Evolutionary conservation across 805 yeast genomes (phyloP).

Genomic region (Candida adriatica): DNA sequence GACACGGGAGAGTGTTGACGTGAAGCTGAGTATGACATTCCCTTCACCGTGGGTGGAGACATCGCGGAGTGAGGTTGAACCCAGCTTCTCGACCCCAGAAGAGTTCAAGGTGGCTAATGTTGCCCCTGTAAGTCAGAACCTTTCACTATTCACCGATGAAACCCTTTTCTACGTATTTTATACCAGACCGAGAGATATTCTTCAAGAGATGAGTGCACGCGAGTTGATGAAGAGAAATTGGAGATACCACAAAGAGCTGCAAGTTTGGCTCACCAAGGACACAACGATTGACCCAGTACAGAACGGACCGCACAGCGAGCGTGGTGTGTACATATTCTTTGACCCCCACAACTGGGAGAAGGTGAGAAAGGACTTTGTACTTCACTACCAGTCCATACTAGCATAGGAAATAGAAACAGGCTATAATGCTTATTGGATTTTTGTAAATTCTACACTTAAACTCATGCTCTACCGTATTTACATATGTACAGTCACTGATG

Average conservation of each 20-base stretch:
- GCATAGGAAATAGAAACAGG: too few relatives aligned
- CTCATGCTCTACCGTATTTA: too few relatives aligned
- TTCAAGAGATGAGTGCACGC: slow-evolving; percentile 90
- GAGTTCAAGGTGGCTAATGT: slow-evolving; percentile 18
- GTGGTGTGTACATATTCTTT: slow-evolving; percentile 89
- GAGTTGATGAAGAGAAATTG: slow-evolving; percentile 90
- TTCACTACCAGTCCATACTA: slow-evolving; percentile 59
- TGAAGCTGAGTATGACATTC: slow-evolving; percentile 52
- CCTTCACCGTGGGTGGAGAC: slow-evolving; percentile 97
- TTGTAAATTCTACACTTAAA: too few relatives aligned
- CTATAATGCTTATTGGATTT: too few relatives aligned
- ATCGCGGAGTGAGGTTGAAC: slow-evolving; percentile 83
- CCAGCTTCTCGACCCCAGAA: slow-evolving; percentile 62
- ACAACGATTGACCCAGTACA: slow-evolving; percentile 80
- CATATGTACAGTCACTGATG: too few relatives aligned
- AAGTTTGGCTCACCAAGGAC: slow-evolving; percentile 95
- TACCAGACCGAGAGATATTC: slow-evolving; percentile 84
- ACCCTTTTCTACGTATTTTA: slow-evolving; percentile 91
- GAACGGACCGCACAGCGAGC: slow-evolving; percentile 78
- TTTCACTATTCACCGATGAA: slow-evolving; percentile 73
- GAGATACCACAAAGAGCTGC: slow-evolving; percentile 94
- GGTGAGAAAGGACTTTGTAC: slow-evolving; percentile 64
- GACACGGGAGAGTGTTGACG: slow-evolving; percentile 26
- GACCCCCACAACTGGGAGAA: slow-evolving; percentile 96
- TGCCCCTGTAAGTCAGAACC: slow-evolving; percentile 32